Conservation (phyloP, 164 flowering plant species). For the Piper longum region DNA sequence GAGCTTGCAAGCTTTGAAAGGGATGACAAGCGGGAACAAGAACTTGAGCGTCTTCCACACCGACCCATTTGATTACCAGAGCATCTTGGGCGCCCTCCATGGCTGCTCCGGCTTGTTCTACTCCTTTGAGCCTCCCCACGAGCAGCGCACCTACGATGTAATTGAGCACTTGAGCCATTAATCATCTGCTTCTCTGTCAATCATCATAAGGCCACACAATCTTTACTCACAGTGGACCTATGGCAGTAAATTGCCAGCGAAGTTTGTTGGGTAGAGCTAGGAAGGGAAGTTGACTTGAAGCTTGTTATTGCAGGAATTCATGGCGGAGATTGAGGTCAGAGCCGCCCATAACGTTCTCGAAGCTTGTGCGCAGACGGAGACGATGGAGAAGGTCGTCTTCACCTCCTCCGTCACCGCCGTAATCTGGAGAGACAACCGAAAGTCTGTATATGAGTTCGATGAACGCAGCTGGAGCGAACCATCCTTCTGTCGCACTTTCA, state of each 20-base stretch:
- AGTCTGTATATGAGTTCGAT: slow-evolving; percentile 23
- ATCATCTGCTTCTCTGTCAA: no score
- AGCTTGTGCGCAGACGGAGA: slow-evolving; percentile 71
- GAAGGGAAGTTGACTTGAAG: no score
- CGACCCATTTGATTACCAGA: slow-evolving; percentile 67
- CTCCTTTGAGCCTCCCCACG: slow-evolving; percentile 56
- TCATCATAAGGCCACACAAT: no score
- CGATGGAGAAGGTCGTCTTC: slow-evolving; percentile 65
- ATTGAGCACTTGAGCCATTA: neutral
- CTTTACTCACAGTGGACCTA: no score
- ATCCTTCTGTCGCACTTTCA: slow-evolving; percentile 44
- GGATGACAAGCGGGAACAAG: slow-evolving; percentile 11
- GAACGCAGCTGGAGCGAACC: slow-evolving; percentile 67
- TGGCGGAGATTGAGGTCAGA: slow-evolving; percentile 59
- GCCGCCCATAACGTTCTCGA: slow-evolving; percentile 81
- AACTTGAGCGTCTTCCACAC: slow-evolving; percentile 36
- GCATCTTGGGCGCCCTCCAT: slow-evolving; percentile 45
- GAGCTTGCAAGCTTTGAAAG: slow-evolving; percentile 16
- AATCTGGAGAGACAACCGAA: slow-evolving; percentile 41
- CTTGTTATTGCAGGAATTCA: slow-evolving; percentile 33
- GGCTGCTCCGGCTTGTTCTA: slow-evolving; percentile 75
- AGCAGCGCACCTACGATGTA: slow-evolving; percentile 50
- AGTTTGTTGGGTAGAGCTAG: no score
- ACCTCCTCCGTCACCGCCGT: slow-evolving; percentile 70
- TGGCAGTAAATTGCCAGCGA: no score